Evolutionary conservation across 306 rosid genomes (phyloP).

Genomic region (Rosa multiflora): DNA sequence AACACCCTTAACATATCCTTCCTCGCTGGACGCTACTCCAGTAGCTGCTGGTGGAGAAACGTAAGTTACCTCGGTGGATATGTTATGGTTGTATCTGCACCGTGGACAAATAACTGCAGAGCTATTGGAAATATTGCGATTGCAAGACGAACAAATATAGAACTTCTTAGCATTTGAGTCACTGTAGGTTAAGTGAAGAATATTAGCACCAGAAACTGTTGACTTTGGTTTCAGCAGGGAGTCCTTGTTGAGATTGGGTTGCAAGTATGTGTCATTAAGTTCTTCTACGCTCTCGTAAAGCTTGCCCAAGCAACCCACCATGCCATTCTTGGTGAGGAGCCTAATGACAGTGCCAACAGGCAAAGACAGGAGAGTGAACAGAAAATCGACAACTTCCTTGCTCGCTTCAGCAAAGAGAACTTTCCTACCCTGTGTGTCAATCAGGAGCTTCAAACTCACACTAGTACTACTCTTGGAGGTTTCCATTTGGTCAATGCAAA

Average conservation of each 20-base stretch:
- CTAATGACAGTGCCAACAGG: constrained; percentile 26
- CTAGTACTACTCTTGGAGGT: not conserved
- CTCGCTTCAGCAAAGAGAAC: constrained; percentile 54
- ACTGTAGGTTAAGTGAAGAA: not conserved
- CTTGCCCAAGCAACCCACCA: constrained; percentile 45
- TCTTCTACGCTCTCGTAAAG: constrained; percentile 44
- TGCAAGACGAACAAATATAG: not conserved
- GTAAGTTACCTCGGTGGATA: not conserved
- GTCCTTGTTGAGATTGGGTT: constrained; percentile 28
- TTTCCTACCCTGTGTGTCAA: constrained; percentile 26
- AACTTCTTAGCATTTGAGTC: not conserved
- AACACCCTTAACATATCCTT: constrained; percentile 14
- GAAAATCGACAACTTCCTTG: constrained; percentile 44
- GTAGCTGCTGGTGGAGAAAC: not conserved
- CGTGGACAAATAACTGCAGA: not conserved
- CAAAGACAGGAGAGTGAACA: constrained; percentile 35
- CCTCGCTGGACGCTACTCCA: not conserved
- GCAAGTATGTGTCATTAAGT: constrained; percentile 34
- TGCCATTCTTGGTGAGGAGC: constrained; percentile 27
- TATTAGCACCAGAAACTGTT: not conserved
- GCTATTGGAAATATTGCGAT: not conserved
- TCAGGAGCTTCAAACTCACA: constrained; percentile 36
- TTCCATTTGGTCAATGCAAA: constrained; percentile 23
- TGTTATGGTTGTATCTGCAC: not conserved
- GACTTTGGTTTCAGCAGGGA: constrained; percentile 21